phyloP scores from a whole-genome alignment of 2,329 filamentous ascomycete species.

The Fusarium duplospermum region DNA sequence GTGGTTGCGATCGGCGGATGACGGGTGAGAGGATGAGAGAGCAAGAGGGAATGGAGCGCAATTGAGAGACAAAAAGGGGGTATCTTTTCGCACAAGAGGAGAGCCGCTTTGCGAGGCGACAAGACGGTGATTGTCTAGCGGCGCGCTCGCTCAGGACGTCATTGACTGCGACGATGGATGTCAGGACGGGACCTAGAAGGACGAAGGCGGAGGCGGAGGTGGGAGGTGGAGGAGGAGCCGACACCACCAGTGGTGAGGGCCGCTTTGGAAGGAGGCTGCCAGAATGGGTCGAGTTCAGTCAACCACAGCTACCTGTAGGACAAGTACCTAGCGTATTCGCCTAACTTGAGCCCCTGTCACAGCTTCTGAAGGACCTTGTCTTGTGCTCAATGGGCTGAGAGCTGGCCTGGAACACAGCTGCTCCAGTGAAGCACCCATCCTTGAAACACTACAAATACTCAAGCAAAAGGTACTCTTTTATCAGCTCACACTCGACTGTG shows the following conservation, averaged over 20 bases:
- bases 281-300: not conserved
- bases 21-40: not conserved
- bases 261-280: conserved; percentile 1
- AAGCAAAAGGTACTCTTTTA: not conserved
- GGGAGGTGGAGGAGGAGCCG: conserved; percentile 37
- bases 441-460: not conserved
- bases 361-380: not conserved
- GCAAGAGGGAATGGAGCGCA: not conserved
- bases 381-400: not conserved
- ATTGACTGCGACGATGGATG: conserved; percentile 38
- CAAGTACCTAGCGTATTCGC: not conserved
- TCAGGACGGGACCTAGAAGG: conserved; percentile 22
- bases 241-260: conserved; percentile 29
- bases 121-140: conserved; percentile 21
- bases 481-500: not conserved
- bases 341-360: conserved; percentile 1
- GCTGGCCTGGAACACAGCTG: not conserved
- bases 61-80: conserved; percentile 4
- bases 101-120: conserved; percentile 12
- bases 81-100: conserved; percentile 17
- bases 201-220: conserved; percentile 34
- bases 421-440: not conserved
- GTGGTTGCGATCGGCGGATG: conserved; percentile 23
- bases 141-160: conserved; percentile 41
- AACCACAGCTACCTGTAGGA: conserved; percentile 1